Percentiles rank a stretch among this genome's conserved stretches.
Evolutionary conservation across 1,284 basidiomycete species (phyloP).

Genomic region (Trichosporon sp.): DNA sequence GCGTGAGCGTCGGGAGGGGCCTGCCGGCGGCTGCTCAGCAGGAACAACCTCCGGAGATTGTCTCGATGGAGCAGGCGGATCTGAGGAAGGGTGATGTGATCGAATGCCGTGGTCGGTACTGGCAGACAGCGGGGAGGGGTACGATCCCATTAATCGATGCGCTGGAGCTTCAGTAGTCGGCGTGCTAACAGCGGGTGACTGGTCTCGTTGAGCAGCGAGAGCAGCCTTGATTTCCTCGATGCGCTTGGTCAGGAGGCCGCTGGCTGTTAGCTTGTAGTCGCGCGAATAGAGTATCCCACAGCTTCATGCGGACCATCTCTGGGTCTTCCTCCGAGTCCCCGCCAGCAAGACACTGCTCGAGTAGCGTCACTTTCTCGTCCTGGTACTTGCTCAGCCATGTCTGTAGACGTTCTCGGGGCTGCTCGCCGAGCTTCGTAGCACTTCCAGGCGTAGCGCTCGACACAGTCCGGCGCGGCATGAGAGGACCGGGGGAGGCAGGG

Average conservation of each 20-base stretch:
- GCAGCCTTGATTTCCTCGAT: constrained; percentile 38
- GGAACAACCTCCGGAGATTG: background rate
- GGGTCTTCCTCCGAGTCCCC: constrained; percentile 33
- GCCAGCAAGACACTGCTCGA: constrained; percentile 21
- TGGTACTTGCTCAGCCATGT: constrained; percentile 34
- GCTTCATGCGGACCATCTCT: constrained; percentile 31
- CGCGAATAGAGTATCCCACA: constrained; percentile 35
- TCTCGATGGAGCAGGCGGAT: background rate
- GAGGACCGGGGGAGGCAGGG: background rate
- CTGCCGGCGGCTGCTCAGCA: background rate
- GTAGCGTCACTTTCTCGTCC: constrained; percentile 29
- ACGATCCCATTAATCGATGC: background rate
- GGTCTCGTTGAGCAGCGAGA: constrained; percentile 18
- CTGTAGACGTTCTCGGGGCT: constrained; percentile 29
- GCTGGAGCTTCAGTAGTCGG: background rate
- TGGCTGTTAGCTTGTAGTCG: constrained; percentile 4
- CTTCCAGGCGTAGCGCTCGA: background rate
- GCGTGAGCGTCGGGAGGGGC: constrained; percentile 11
- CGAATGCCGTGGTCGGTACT: background rate
- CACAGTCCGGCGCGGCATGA: background rate
- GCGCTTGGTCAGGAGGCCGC: constrained; percentile 29
- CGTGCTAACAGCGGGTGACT: background rate
- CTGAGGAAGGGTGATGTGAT: background rate
- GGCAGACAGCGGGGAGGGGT: constrained; percentile 1
- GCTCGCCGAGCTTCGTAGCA: constrained; percentile 9